phyloP scores from a whole-genome alignment of 768 basidiomycete species.

The Kwoniella bestiolae region DNA sequence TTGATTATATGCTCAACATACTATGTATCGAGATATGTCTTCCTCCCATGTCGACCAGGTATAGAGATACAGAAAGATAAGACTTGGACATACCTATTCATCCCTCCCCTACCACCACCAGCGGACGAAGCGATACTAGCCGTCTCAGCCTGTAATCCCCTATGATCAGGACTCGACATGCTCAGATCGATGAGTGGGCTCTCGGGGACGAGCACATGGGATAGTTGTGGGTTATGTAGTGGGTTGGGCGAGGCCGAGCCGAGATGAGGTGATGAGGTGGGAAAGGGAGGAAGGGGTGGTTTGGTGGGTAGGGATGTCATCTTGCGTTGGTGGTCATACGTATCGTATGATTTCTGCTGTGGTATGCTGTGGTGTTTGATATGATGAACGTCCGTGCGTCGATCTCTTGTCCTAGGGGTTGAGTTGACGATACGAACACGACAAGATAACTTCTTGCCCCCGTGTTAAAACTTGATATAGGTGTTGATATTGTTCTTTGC shows the following conservation, averaged over 20 bases:
- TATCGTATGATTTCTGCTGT: too few relatives aligned
- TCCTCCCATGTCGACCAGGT: background rate
- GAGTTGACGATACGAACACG: too few relatives aligned
- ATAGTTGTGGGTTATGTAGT: conserved; percentile 7
- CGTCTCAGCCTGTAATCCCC: conserved; percentile 11
- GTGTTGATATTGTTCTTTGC: too few relatives aligned
- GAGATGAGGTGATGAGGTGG: background rate
- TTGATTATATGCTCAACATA: too few relatives aligned
- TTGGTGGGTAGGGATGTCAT: background rate
- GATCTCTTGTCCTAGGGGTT: background rate
- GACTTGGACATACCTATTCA: background rate
- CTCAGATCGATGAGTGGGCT: conserved; percentile 16
- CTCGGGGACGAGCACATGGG: conserved; percentile 19
- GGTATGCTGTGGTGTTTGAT: background rate
- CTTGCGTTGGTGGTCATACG: background rate
- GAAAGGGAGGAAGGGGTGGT: background rate
- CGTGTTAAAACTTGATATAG: too few relatives aligned
- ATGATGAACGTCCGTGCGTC: background rate
- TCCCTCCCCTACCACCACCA: background rate
- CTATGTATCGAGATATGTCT: too few relatives aligned
- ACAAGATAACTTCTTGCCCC: background rate
- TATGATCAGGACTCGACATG: conserved; percentile 18
- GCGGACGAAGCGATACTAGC: conserved; percentile 8
- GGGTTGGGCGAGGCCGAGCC: conserved; percentile 3
- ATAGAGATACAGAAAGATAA: background rate